Base-by-base conservation (phyloP, 306 rosid genomes). In the Potentilla sterilis region DNA sequence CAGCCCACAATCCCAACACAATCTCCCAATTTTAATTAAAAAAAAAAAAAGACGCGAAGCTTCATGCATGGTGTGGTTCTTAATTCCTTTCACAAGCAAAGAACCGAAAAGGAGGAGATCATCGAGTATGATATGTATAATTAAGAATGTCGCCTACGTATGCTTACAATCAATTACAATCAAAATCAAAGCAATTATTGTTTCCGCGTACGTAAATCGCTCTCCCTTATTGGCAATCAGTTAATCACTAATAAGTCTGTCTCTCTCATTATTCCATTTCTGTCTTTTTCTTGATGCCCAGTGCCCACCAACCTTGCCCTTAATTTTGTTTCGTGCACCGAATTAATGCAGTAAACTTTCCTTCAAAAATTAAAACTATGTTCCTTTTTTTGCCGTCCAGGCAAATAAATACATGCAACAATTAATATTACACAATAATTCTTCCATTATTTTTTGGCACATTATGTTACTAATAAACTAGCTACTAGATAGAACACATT, bases 191-290 rank as follows among this genome's bases (percentile, higher is more conserved):
- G 19, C 42, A 34, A 34, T 62, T 35, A 62, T 61, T 32, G 9
- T 61, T 61, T 32, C 10, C 67, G 67, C 67, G 67, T 61, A 32
- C 42, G 42, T 32, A 61, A 61, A 61, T 32, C 67, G 16, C 67
- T 61, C 37, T 32, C 21, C 35, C 19, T 13, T 3, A 6, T 34
- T 62, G 18, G 21, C 7, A 13, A 14, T 61, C 41, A 24, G 4
- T 37, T 37, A 37, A 37, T 37, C 14, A 59, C 38, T 58, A 59
- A 59, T 28, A 59, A 8, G 3, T 5, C 34, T 58, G 35, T 9
- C 32, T n/a, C 21, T 58, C 37, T 24, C 64, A 24, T 24, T 22
- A 22, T 58, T 58, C 37, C 24, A 58, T 58, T 58, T 58, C 3
- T 4, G 37, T 58, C 67, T 62, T 32, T 35, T 62, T 62, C 21